Evolutionary conservation across 768 basidiomycete genomes (phyloP), one percentile per base, ranked within the genome.

Genomic region (Naematelia encephala): DNA sequence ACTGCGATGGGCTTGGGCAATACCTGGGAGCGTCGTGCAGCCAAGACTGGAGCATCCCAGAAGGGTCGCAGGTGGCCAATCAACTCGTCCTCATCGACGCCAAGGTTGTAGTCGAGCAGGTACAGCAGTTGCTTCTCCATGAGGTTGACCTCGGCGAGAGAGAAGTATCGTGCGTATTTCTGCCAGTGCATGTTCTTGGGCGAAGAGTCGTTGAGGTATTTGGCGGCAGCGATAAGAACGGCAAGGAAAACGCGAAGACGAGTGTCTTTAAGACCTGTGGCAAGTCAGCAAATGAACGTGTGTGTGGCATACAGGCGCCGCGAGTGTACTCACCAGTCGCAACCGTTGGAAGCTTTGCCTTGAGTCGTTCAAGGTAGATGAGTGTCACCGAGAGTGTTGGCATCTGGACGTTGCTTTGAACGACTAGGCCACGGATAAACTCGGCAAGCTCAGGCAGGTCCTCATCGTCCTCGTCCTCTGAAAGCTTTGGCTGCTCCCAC

Each of bases 111-210:
- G 79, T 94, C 89, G 68, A 99, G 85, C 59, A 98, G 81, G 77
- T 84, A 87, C 54, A 99, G 85, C 26, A 99, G 84, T 79, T 99
- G 91, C 79, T 86, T 89, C 80, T 99, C 94, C 94, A 98, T 98
- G 61, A 93, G 82, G 78, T 93, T 96, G 77, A 97, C 78, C 66
- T 80, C 79, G 62, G 79, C 76, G 25, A 77, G 69, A 21, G 78
- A 86, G 73, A 88, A 85, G 80, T 90, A 93, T 63, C 89, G 79
- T 44, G 81, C 80, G 75, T 91, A 90, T 49, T 79, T 79, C 56
- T 87, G 84, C 90, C 90, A 92, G 76, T 92, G 90, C 51, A 88
- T 82, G 78, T 92, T 92, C 82, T 92, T 92, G 14, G 91, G 82
- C 25, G 88, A 89, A 14, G 87, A 90, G 75, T 93, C 91, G 75